A percentile compares a stretch with the other conserved stretches of the same genome.
Evolutionary conservation across 495 filamentous ascomycete genomes (phyloP).

Genomic region (Clohesyomyces aquaticus): DNA sequence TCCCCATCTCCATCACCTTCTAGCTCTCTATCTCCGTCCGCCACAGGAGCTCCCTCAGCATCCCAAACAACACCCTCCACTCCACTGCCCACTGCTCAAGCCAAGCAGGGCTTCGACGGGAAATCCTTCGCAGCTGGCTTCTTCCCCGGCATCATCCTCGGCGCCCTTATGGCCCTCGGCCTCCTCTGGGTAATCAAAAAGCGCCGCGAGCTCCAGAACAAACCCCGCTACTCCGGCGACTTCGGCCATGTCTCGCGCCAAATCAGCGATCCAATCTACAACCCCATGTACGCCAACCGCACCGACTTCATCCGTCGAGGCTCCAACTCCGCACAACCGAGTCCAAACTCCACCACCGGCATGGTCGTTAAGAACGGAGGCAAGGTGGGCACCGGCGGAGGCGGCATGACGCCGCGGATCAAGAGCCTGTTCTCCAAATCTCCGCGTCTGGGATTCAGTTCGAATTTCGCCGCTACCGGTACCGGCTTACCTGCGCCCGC

Average conservation of each 20-base stretch:
- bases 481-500: not conserved
- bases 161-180: slow-evolving; percentile 53
- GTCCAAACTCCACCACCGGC: slow-evolving; percentile 18
- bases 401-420: slow-evolving; percentile 40
- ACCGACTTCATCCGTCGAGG: slow-evolving; percentile 61
- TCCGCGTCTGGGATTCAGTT: slow-evolving; percentile 25
- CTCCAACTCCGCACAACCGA: slow-evolving; percentile 12
- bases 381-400: slow-evolving; percentile 18
- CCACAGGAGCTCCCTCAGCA: slow-evolving; percentile 47
- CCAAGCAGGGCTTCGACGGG: slow-evolving; percentile 53
- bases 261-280: slow-evolving; percentile 60
- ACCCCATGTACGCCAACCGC: slow-evolving; percentile 54
- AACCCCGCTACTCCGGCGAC: slow-evolving; percentile 46
- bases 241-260: slow-evolving; percentile 52
- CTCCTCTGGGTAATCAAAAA: slow-evolving; percentile 52
- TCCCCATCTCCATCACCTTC: slow-evolving; percentile 45
- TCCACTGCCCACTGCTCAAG: slow-evolving; percentile 33
- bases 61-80: slow-evolving; percentile 41
- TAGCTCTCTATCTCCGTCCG: slow-evolving; percentile 41
- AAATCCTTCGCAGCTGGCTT: slow-evolving; percentile 63
- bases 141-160: slow-evolving; percentile 64
- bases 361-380: slow-evolving; percentile 19
- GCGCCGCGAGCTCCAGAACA: slow-evolving; percentile 44
- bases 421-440: slow-evolving; percentile 27
- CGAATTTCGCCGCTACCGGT: too few relatives aligned